Base-by-base conservation (phyloP, 129 eudicot species). In the Calendula officinalis region DNA sequence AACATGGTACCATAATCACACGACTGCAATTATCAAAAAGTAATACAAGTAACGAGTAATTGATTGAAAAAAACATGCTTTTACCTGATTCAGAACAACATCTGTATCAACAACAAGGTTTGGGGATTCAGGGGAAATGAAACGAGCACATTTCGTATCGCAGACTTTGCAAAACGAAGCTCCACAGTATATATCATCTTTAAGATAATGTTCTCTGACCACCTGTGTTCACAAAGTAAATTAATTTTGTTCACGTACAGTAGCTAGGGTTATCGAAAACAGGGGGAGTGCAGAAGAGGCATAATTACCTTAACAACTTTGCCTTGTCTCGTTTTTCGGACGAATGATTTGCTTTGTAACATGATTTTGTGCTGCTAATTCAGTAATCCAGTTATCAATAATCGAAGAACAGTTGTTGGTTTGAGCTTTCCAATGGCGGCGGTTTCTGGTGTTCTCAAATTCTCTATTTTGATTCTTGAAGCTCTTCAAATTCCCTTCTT, bases 181-280 rank as follows among this genome's bases (percentile, higher is more conserved):
- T 54, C 98, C 98, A 45, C 98, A 91, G 70, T 80, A 91, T 34
- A 91, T 87, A 77, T 91, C 98, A 63, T 91, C 98, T 75, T 96
- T 78, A 33, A 91, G 76, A 75, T 91, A 91, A 56, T 87, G 96
- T 54, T 91, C 98, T 63, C 98, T 63, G 35, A 85, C 88, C 13
- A 79, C 90, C 98, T 91, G 74, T n/a, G 30, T 22, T 22, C 30
- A 22, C 30, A 22, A 35, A 7, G 22, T 30, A 5, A 70, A 22
- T 53, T 22, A 5, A n/a, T 5, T 22, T 22, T 22, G 1, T 22
- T 22, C 30, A 22, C 30, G 30, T n/a, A 47, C 9, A 54, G 7
- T 22, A 22, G 30, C 30, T 33, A 79, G 69, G 72, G 68, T 43
- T 49, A 10, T 37, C 30, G 43, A 33, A 66, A 49, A 58, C 39